Percentiles rank a stretch among this genome's conserved stretches.
Conservation (phyloP, 2,329 filamentous ascomycete species). For the Didymella pinodella region DNA sequence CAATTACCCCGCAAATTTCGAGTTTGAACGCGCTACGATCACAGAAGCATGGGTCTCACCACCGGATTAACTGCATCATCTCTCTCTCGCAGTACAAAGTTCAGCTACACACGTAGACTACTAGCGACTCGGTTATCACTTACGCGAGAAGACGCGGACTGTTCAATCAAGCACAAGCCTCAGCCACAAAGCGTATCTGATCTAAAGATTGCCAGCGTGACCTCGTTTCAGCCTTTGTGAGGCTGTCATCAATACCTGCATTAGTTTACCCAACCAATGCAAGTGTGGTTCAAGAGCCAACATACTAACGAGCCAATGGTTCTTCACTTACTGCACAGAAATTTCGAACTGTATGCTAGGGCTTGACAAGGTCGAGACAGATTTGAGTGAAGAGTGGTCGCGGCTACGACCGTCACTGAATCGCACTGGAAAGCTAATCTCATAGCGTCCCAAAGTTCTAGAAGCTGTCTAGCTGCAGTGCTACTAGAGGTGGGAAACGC, state of each 20-base stretch:
- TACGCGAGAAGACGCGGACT: not conserved
- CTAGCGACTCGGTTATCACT: not conserved
- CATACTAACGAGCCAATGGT: not conserved
- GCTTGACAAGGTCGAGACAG: not conserved
- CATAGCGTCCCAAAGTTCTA: not conserved
- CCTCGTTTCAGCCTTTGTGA: not conserved
- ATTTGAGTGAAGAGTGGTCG: not conserved
- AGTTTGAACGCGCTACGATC: not conserved
- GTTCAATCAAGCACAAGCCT: not conserved
- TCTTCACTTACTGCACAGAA: not conserved
- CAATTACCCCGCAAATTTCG: not conserved
- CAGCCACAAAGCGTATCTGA: not conserved
- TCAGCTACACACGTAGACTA: not conserved
- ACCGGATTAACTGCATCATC: not conserved
- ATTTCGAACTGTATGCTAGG: not conserved
- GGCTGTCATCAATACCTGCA: not conserved
- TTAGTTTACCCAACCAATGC: not conserved
- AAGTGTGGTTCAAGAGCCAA: not conserved
- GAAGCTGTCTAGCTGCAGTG: not conserved
- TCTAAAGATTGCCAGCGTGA: not conserved
- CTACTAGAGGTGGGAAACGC: not conserved
- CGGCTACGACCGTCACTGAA: not conserved
- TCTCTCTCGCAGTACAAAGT: not conserved
- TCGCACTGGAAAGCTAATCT: not conserved
- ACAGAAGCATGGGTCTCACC: not conserved